Base-by-base conservation (phyloP, 2,329 filamentous ascomycete species). In the Aciculosporium take region DNA sequence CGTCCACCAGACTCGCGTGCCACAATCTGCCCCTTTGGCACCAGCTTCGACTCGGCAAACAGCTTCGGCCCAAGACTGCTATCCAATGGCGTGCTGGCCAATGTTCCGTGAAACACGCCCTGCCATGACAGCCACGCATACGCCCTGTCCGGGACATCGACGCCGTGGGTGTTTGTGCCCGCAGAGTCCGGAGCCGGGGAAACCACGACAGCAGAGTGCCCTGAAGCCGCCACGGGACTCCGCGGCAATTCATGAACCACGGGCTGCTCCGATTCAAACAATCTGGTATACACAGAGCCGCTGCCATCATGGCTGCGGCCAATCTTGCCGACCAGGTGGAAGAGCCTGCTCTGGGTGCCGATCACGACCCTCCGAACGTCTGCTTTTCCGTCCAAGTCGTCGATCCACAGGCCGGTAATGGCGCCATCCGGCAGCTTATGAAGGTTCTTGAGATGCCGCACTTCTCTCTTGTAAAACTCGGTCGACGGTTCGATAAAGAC, bases 391-490 rank as follows among this genome's bases (percentile, higher is more conserved):
- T 69, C 64, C 30, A 94, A 64, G 29, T 73, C 68, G 53, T 96
- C 89, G 8, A 82, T 81, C 77, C 85, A 94, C 13, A 96, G 57
- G 1, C 91, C 91, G 1, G 84, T 85, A 28, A 96, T 74, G 0
- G 88, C 77, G 0, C 82, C 84, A 58, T 94, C 87, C 1, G 81
- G 75, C 7, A 87, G 72, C 56, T 82, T 88, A 58, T 88, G 87
- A 17, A 98, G 72, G 28, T 72, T 74, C 59, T 89, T 89, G 45
- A 94, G 64, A 58, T 94, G 94, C 61, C 86, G 87, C 59, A 98
- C 91, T 60, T 96, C 88, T 56, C 89, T 83, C 50, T 86, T 76
- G 62, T 95, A 96, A 63, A 95, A 95, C 58, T 96, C 91, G 37
- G 82, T 87, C 12, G 86, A 84, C 3, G 87, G 87, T 60, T 98